Evolutionary conservation across 192 early-diverging fungal genomes (phyloP), one percentile per base, ranked within the genome.

Genomic region (Rhizophagus clarus): DNA sequence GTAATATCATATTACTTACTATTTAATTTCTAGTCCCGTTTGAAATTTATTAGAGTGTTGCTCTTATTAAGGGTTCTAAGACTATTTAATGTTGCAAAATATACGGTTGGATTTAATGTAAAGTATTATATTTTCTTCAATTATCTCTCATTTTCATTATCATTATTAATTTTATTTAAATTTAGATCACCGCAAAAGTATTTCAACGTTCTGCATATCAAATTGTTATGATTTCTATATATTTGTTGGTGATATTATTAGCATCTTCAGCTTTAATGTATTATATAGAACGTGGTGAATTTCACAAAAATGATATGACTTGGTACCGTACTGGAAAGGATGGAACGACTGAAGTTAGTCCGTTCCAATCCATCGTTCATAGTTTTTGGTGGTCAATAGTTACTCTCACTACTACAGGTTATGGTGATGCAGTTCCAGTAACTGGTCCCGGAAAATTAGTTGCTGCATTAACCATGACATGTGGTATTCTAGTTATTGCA

Each of bases 401-500:
- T 45, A 89, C 88, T 22, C 72, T 89, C 34, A 88, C 88, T 6
- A 89, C 88, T 0, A 87, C 87, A 24, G 88, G 88, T 7, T 89
- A 89, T 42, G 88, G 88, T 67, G 89, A 90, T 68, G 81, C 80
- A 20, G 84, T 86, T 56, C 89, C 89, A 0, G 82, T 82, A n/a
- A 87, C 89, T 32, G 80, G 81, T 3, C 77, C 79, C 80, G 89
- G 89, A 76, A 84, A 85, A 67, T 80, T 88, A 4, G 82, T 90
- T 47, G 83, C 87, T 0, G 82, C 81, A 26, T 12, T 87, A 34
- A 88, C 89, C 15, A 90, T 90, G 88, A 62, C 87, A 26, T 80
- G 86, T 73, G 89, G 89, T 47, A 84, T 90, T 72, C 83, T 88
- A n/a, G 86, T 85, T 5, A 86, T 90, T 70, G 89, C 86, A 68